Conservation (phyloP, 768 basidiomycete genomes). For the Tricholoma sp. region DNA sequence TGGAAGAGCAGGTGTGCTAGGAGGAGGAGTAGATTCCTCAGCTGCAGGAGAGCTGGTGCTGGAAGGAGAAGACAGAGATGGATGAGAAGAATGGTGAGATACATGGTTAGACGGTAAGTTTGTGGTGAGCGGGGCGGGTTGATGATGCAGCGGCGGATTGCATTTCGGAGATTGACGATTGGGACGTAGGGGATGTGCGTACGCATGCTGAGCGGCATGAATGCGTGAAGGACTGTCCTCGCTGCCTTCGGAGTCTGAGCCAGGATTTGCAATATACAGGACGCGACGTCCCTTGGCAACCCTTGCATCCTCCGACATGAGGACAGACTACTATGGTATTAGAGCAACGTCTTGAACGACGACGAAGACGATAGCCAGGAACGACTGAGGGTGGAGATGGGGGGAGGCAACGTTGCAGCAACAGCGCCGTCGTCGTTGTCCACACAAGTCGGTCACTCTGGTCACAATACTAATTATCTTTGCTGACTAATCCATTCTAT, state of each 20-base stretch:
- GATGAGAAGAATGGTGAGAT: conserved; percentile 41
- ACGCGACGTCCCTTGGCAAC: conserved; percentile 31
- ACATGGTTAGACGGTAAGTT: conserved; percentile 26
- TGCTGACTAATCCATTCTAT: neutral
- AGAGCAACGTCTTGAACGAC: neutral
- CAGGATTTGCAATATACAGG: conserved; percentile 60
- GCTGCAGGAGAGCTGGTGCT: conserved; percentile 57
- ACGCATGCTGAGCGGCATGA: conserved; percentile 6
- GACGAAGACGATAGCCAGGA: neutral
- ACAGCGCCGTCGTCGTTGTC: conserved; percentile 4
- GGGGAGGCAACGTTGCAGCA: conserved; percentile 1
- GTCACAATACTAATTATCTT: neutral
- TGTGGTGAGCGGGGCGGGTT: conserved; percentile 25
- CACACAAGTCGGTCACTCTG: conserved; percentile 1
- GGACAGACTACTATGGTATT: neutral
- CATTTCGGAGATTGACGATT: conserved; percentile 10
- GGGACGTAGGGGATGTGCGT: conserved; percentile 7
- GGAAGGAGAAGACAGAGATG: conserved; percentile 65
- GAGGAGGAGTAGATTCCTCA: conserved; percentile 68
- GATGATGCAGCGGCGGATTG: conserved; percentile 9
- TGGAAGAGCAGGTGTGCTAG: conserved; percentile 55
- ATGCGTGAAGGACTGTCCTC: conserved; percentile 19
- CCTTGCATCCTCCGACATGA: conserved; percentile 61
- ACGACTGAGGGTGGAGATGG: neutral
- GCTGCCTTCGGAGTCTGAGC: conserved; percentile 35